Base-by-base conservation (phyloP, 116 monocot genomes). In the Cymodocea nodosa region DNA sequence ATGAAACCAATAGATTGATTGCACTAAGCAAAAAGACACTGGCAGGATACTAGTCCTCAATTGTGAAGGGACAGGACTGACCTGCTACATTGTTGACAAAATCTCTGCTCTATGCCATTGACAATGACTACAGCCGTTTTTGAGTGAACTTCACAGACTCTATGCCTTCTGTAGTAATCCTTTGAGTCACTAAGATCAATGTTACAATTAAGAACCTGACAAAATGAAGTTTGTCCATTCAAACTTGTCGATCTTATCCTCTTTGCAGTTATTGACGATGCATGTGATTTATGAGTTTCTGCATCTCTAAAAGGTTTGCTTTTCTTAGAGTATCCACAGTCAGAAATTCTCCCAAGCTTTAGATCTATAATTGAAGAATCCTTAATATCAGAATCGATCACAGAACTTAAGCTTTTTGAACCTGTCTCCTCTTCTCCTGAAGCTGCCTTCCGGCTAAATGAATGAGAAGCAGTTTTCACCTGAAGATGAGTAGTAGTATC, bases 61-160 rank as follows among this genome's bases (percentile, higher is more conserved):
- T 44, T 0, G 44, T 8, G 19, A 62, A 62, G 15, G 7, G 6
- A 37, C 2, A 25, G 36, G 4, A 68, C 39, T 8, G 2, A 70
- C 69, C 69, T 70, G 59, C 69, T 70, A 20, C 69, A 70, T 50
- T 70, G 59, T 35, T 70, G 69, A 60, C 69, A 70, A 20, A 70
- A 70, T 23, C 69, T 70, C 60, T 70, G 69, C 50, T 59, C 5
- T 9, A 50, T 70, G 55, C n/a, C 59, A 59, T 70, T 70, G 12
- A 70, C 59, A 70, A 59, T 70, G 20, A 70, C 69, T 17, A 30
- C 50, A 39, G 69, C 69, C 48, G 69, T 60, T 70, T 70, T 70
- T 22, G 69, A 70, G 59, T 70, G 69, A 59, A 50, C 14, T 39
- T 60, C 44, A 70, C 69, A 69, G 17, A 69, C 69, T 44, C 24